Base-by-base conservation (phyloP, 2,329 filamentous ascomycete genomes). In the Aurifilum marmelostoma region DNA sequence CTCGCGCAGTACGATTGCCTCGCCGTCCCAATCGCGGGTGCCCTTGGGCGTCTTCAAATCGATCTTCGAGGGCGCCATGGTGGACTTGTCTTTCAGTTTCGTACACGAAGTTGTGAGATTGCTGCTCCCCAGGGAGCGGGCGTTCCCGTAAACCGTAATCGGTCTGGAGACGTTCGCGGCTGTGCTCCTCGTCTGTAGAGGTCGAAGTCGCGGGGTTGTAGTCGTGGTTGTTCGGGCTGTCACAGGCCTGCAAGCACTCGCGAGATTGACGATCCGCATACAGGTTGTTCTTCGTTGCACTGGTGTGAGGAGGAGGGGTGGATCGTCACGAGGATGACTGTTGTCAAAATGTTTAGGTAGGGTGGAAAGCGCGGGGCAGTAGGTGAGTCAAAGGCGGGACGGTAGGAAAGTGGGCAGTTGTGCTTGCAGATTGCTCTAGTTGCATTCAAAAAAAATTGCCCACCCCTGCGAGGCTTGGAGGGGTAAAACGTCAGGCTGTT, bases 11-110 rank as follows among this genome's bases (percentile, higher is more conserved):
- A 75, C 71, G 34, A 75, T 68, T 52, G 73, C 73, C 29, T 73
- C 67, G 41, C 74, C 74, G 8, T 72, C 72, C 74, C 74, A 75
- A 62, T 75, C 74, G 65, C 73, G 73, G n/a, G 74, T 75, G 65
- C 74, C 74, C 66, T 75, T 75, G n/a, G 72, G 72, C 63, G 74
- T 73, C 71, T 75, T 75, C 18, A 75, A 62, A n/a, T 71, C 69
- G 58, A 71, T 62, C 63, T 71, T 71, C 24, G 65, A 11, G 24
- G 69, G 69, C 58, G 69, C 69, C 69, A 71, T 71, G 21, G 47
- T 39, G 67, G 43, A 16, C 2, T 67, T 27, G 21, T 54, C 63
- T 6, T 54, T 39, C 27, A 41, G 69, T 24, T 59, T 54, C n/a
- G 27, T 18, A 4, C 37, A 24, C n/a, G 64, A 56, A 29, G 52